Conservation (phyloP, 768 basidiomycete species). For the Baorangia bicolor region DNA sequence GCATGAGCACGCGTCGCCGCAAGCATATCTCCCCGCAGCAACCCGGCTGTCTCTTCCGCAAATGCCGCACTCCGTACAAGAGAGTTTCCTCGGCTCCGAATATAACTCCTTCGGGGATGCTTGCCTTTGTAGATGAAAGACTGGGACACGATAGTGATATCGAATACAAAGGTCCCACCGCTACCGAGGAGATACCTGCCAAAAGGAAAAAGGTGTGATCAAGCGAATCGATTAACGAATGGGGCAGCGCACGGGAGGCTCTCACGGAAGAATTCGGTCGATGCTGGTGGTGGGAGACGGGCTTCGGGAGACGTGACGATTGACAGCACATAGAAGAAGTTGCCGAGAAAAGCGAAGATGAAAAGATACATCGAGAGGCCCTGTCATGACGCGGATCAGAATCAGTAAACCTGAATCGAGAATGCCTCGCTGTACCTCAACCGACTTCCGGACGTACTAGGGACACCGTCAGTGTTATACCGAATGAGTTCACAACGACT, state of each 20-base stretch:
- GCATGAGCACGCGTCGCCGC: slow-evolving; percentile 28
- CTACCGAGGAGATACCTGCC: slow-evolving; percentile 85
- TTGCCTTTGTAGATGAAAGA: slow-evolving; percentile 70
- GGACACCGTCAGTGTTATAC: not conserved
- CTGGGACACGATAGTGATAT: slow-evolving; percentile 88
- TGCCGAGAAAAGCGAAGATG: slow-evolving; percentile 90
- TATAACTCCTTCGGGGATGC: slow-evolving; percentile 33
- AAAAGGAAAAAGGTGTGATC: not conserved
- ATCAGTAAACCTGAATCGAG: slow-evolving; percentile 1
- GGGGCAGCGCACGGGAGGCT: slow-evolving; percentile 71
- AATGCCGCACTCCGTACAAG: slow-evolving; percentile 26
- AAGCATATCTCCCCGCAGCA: slow-evolving; percentile 44
- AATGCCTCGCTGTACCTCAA: slow-evolving; percentile 52
- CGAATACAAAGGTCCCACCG: slow-evolving; percentile 90
- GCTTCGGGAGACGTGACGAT: slow-evolving; percentile 77
- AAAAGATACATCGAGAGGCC: slow-evolving; percentile 95
- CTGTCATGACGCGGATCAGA: slow-evolving; percentile 35
- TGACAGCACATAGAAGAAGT: slow-evolving; percentile 88
- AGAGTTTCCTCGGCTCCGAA: slow-evolving; percentile 29
- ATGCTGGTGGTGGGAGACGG: slow-evolving; percentile 53
- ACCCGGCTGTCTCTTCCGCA: slow-evolving; percentile 50
- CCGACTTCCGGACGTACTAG: slow-evolving; percentile 86
- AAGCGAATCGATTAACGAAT: not conserved
- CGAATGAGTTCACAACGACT: slow-evolving; percentile 34
- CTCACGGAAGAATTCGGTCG: slow-evolving; percentile 70